phyloP scores from a whole-genome alignment of 2,329 filamentous ascomycete species.

The Parascedosporium putredinis region DNA sequence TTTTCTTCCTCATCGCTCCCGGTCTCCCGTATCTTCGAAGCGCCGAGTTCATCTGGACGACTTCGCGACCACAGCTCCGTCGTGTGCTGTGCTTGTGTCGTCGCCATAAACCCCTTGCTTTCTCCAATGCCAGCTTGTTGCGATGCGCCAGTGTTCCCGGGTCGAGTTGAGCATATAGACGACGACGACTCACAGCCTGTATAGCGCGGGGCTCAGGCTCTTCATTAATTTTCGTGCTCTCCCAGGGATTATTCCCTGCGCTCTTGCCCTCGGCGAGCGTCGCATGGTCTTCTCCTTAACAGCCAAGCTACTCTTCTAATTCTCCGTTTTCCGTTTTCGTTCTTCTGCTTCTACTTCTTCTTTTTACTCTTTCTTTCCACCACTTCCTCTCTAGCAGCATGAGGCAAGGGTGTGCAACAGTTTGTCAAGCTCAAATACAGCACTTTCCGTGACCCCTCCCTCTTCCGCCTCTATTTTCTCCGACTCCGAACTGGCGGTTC shows the following conservation, averaged over 20 bases:
- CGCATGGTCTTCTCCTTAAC: too few relatives aligned
- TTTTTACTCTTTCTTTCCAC: too few relatives aligned
- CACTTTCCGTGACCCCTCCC: neutral
- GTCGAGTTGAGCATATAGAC: slow-evolving; percentile 7
- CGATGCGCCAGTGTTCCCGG: slow-evolving; percentile 6
- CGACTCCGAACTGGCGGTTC: neutral
- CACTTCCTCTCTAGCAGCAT: neutral
- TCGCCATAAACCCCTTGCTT: slow-evolving; percentile 3
- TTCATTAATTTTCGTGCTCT: neutral
- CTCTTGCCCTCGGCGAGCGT: neutral
- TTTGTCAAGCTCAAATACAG: slow-evolving; percentile 1
- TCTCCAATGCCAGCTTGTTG: slow-evolving; percentile 7
- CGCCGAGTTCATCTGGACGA: neutral
- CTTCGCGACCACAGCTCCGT: slow-evolving; percentile 6
- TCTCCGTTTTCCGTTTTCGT: too few relatives aligned
- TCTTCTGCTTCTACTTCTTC: neutral
- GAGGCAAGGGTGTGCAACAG: slow-evolving; percentile 1
- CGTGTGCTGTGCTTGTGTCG: slow-evolving; percentile 5
- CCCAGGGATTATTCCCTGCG: neutral
- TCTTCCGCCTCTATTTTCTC: neutral
- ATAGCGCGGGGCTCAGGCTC: neutral
- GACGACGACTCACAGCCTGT: slow-evolving; percentile 4
- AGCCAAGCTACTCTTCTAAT: too few relatives aligned
- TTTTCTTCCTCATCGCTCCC: too few relatives aligned
- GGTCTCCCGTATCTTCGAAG: neutral